Base-by-base conservation (phyloP, 2,329 filamentous ascomycete species). In the Microsporum ferrugineum region DNA sequence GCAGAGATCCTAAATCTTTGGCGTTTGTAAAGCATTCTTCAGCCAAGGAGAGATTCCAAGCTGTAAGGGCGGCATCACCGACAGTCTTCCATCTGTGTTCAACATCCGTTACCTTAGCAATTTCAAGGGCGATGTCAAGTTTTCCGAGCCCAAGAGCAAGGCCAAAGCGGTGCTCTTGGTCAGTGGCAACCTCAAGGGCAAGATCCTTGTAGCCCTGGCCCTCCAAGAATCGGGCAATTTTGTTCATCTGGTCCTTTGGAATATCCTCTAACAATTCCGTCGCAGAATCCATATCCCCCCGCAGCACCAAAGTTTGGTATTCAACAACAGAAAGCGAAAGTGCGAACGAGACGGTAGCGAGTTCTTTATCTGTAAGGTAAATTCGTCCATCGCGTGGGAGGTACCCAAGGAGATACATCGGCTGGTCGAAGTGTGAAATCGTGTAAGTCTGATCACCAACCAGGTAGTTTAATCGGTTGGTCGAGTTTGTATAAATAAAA, bases 71-170 rank as follows among this genome's bases (percentile, higher is more conserved):
- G 0, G 91, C 88, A 68, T 99, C 94, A 63, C 94, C 94, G 3
- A 99, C 89, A 2, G 85, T 91, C 82, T 97, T 97, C 94, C 94
- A 99, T 77, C 96, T 96, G 77, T 97, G 92, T 73, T 97, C 94
- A 1, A 86, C 88, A 65, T 96, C 88, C 8, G 90, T 88, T 72
- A 88, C 81, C 45, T 86, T 83, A 5, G 94, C 92, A 58, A 97
- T 84, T 63, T 91, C 86, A 2, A 96, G 82, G 0, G 92, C 92
- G 69, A 92, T 88, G 45, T 91, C 83, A 12, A 97, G 83, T 65
- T 94, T 88, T 68, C 87, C 89, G 49, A 99, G 80, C 2, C 85
- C 82, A 36, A 99, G 80, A 0, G 94, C 88, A 27, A 99, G 83
- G 63, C 99, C 94, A 69, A 99, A 97, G 71, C 95, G 94, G 77